Evolutionary conservation across 2,329 filamentous ascomycete species (phyloP).

Genomic region (Paracoccidioides lutzii): DNA sequence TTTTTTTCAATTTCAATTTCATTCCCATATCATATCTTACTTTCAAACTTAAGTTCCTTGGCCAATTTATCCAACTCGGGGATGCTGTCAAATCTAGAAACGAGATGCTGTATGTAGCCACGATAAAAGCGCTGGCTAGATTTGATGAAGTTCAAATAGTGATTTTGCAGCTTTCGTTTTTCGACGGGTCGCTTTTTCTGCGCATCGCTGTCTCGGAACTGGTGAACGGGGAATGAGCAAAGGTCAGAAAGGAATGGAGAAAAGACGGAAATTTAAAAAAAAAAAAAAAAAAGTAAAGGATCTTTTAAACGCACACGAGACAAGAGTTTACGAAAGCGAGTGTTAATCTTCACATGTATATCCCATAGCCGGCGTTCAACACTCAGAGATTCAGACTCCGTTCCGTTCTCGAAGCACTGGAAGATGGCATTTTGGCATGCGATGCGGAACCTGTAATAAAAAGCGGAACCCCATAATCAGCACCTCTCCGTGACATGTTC

Average conservation of each 20-base stretch:
- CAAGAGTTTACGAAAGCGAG: constrained; percentile 60
- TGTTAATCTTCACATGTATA: constrained; percentile 64
- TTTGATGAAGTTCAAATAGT: constrained; percentile 75
- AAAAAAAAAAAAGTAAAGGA: constrained; percentile 2
- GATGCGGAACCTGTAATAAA: constrained; percentile 51
- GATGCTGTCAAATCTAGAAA: constrained; percentile 45
- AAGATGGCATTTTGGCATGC: constrained; percentile 62
- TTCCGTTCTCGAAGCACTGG: constrained; percentile 39
- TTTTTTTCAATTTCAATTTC: background rate
- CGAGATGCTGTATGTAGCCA: constrained; percentile 66
- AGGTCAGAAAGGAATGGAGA: constrained; percentile 1
- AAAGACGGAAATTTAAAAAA: constrained; percentile 6
- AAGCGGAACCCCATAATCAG: constrained; percentile 9
- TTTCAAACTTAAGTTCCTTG: constrained; percentile 35
- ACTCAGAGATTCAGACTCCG: constrained; percentile 20
- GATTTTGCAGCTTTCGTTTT: constrained; percentile 66
- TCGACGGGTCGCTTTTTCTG: constrained; percentile 43
- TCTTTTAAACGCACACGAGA: constrained; percentile 34
- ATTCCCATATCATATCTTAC: constrained; percentile 22
- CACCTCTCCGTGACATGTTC: background rate
- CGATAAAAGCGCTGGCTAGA: constrained; percentile 80
- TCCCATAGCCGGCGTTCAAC: constrained; percentile 66
- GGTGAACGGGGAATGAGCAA: constrained; percentile 9
- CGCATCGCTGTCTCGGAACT: constrained; percentile 38
- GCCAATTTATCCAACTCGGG: constrained; percentile 47